Base-by-base conservation (phyloP, 2,329 filamentous ascomycete genomes). In the Fusarium cicatricum region DNA sequence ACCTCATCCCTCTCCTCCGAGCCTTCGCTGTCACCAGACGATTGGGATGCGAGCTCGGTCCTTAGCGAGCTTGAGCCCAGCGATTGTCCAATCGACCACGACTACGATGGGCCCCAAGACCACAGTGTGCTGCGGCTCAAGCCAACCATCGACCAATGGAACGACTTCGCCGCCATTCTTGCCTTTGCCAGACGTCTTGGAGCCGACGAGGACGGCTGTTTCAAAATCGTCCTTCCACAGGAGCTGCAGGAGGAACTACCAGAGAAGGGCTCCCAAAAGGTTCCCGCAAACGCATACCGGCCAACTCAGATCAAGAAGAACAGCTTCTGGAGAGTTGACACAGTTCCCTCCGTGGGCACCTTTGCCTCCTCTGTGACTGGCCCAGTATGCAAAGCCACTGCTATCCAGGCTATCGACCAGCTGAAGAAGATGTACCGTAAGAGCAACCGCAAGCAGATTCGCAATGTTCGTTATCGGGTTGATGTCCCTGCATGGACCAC, bases 401-500 rank as follows among this genome's bases (percentile, higher is more conserved):
- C 71, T 10, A 59, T 68, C 1, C 60, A 62, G 9, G 71, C 71
- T 1, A 61, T 76, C 46, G 71, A 74, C 33, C 66, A 69, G 42
- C 62, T 77, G 15, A 71, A 71, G 43, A 70, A 68, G 19, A 62
- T 76, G n/a, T 77, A 75, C 44, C 65, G 63, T 37, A 75, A 73
- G 52, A 73, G 69, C 57, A 70, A 71, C 44, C 70, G 71, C 39
- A 71, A 69, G 26, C 72, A 75, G 52, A 72, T 77, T 55, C 73
- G 74, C 17, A 69, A 71, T 34, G 72, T 76, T 15, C 72, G 74
- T 2, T 77, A 77, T 52, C 60, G 74, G 15, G 73, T 74, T 2
- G 74, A 77, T 48, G 72, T 76, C 9, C 74, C 74, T 6, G 74
- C 74, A 9, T 77, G 74, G 74, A 76, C 71, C 14, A 46, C 65